phyloP scores from a whole-genome alignment of 305 asterid species.

The Solanum hybrid region DNA sequence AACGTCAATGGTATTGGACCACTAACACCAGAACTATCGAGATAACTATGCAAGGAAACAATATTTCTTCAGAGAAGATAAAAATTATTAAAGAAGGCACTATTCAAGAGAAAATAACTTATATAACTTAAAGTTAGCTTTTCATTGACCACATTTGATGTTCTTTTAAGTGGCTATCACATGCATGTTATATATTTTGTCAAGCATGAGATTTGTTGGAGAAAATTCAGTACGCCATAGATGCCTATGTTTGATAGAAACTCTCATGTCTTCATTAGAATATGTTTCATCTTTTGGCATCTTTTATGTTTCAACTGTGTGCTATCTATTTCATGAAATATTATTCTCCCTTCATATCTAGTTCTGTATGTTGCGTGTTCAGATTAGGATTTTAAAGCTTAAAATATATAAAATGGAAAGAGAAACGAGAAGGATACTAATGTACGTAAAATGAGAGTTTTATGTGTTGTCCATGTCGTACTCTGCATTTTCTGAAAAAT shows the following conservation, averaged over 20 bases:
- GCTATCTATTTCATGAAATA: neutral
- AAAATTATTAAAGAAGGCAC: neutral
- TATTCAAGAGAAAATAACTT: neutral
- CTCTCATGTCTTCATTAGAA: neutral
- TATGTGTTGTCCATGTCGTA: neutral
- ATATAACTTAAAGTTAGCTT: no score
- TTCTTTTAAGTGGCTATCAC: no score
- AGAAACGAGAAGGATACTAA: neutral
- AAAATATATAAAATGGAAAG: neutral
- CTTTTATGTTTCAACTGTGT: neutral
- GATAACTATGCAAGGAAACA: slow-evolving; percentile 20
- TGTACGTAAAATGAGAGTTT: neutral
- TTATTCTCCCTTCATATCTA: neutral
- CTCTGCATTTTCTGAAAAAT: neutral
- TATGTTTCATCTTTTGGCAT: neutral
- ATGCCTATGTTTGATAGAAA: neutral
- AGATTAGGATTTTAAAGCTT: neutral
- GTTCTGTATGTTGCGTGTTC: neutral
- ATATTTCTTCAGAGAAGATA: neutral
- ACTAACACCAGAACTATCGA: slow-evolving; percentile 56
- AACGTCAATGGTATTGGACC: slow-evolving; percentile 56
- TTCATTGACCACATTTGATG: no score
- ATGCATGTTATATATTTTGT: no score
- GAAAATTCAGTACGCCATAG: no score
- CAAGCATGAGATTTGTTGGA: neutral